These are phyloP conservation scores for Takakia lepidozioides DNA, from an alignment of 225 moss, liverwort and hornwort genomes.

Conservation along the genomic window DNA sequence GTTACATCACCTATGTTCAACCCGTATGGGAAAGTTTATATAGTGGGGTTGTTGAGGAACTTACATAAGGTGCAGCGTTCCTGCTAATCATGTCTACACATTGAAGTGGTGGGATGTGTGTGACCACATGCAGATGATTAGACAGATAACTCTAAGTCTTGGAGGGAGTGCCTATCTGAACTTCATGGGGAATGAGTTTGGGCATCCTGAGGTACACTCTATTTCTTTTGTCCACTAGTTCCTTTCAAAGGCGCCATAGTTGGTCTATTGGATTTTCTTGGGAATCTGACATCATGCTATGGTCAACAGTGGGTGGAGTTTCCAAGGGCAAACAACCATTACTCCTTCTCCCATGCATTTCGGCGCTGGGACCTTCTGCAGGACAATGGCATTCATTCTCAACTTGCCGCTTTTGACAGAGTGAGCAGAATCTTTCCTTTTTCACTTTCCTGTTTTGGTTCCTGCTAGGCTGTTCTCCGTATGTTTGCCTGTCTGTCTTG, in stretches of 20 bases:
- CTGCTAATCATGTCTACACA: too few species aligned
- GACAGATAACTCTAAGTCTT: conserved; percentile 71
- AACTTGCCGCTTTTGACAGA: conserved; percentile 80
- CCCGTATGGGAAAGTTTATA: too few species aligned
- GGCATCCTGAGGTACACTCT: conserved; percentile 81
- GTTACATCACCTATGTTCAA: too few species aligned
- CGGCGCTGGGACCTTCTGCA: conserved; percentile 72
- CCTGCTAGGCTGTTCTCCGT: too few species aligned
- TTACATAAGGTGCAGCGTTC: too few species aligned
- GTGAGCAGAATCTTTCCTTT: too few species aligned
- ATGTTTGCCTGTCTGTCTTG: too few species aligned
- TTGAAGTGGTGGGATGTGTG: too few species aligned
- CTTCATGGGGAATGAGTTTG: conserved; percentile 97
- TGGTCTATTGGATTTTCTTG: not conserved
- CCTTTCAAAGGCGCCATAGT: not conserved
- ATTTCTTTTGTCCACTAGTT: not conserved
- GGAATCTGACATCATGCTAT: not conserved
- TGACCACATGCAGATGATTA: conserved; percentile 59
- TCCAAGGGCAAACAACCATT: conserved; percentile 67
- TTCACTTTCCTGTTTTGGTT: too few species aligned
- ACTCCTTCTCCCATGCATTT: conserved; percentile 58
- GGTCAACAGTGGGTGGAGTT: conserved; percentile 76
- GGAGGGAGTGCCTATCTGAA: conserved; percentile 86
- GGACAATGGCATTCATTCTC: conserved; percentile 61
- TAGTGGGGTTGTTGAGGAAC: too few species aligned